Evolutionary conservation across 805 yeast species (phyloP).

Genomic region (Candida ovalis): DNA sequence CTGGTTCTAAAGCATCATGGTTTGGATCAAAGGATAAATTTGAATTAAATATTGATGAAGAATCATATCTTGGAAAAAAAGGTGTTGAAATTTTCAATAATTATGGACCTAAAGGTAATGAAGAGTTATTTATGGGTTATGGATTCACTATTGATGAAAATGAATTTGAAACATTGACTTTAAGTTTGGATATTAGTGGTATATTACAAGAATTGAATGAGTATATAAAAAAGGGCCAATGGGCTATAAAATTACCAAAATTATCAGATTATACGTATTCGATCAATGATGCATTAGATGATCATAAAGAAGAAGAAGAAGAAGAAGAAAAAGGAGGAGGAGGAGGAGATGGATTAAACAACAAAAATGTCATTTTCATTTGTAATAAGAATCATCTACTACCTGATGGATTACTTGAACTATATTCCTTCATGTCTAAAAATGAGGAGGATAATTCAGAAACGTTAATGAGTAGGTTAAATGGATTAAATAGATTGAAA

Average conservation of each 20-base stretch:
- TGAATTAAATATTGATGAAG: constrained; percentile 10
- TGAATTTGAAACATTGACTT: constrained; percentile 52
- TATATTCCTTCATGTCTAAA: constrained; percentile 53
- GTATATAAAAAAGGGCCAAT: constrained; percentile 7
- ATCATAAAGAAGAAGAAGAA: not conserved
- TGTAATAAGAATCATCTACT: constrained; percentile 29
- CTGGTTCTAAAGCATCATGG: constrained; percentile 66
- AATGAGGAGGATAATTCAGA: constrained; percentile 41
- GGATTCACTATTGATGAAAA: constrained; percentile 68
- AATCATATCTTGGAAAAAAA: not conserved
- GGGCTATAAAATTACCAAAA: constrained; percentile 24
- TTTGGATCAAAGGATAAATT: constrained; percentile 19
- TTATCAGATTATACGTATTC: constrained; percentile 28
- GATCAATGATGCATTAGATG: constrained; percentile 10
- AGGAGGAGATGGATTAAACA: not conserved
- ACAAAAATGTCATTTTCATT: constrained; percentile 18
- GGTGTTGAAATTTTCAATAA: constrained; percentile 61
- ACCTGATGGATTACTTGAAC: constrained; percentile 43
- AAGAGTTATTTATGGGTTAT: constrained; percentile 74
- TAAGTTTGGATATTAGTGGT: constrained; percentile 52
- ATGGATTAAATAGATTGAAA: constrained; percentile 55
- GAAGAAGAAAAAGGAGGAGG: not conserved
- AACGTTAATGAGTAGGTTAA: constrained; percentile 52
- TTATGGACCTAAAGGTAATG: constrained; percentile 87
- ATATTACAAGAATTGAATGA: constrained; percentile 2